Conservation (phyloP, 1,284 basidiomycete species). For the Rugosomyces carneus region DNA sequence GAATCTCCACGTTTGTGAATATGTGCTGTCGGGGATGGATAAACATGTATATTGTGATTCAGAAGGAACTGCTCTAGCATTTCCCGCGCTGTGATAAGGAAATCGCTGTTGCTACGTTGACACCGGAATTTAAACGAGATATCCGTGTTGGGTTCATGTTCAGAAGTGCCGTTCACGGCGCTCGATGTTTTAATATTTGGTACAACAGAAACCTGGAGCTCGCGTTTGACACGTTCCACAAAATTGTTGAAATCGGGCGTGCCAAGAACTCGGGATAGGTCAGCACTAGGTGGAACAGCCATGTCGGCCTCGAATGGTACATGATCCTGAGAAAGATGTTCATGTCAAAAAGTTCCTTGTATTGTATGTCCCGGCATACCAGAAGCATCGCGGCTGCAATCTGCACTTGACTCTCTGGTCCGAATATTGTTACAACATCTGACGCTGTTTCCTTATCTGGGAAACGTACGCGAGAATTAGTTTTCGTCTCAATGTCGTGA, state of each 20-base stretch:
- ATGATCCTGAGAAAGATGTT: slow-evolving; percentile 60
- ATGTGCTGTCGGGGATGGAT: slow-evolving; percentile 66
- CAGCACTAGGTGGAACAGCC: slow-evolving; percentile 79
- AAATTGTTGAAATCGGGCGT: slow-evolving; percentile 81
- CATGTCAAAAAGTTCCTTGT: not conserved
- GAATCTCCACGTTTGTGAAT: slow-evolving; percentile 84
- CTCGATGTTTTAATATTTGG: slow-evolving; percentile 60
- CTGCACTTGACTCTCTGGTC: slow-evolving; percentile 94
- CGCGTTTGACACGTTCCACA: slow-evolving; percentile 86
- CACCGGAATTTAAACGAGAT: slow-evolving; percentile 95
- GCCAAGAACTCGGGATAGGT: slow-evolving; percentile 68
- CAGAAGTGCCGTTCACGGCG: slow-evolving; percentile 32
- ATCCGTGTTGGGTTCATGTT: slow-evolving; percentile 54
- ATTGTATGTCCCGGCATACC: slow-evolving; percentile 35
- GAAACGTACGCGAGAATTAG: slow-evolving; percentile 91
- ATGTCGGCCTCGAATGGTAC: slow-evolving; percentile 97
- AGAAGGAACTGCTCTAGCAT: slow-evolving; percentile 90
- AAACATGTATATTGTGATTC: slow-evolving; percentile 77
- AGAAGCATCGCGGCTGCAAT: slow-evolving; percentile 95
- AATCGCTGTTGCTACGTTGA: slow-evolving; percentile 91
- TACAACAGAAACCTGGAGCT: slow-evolving; percentile 85
- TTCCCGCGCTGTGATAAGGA: slow-evolving; percentile 84
- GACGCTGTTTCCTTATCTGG: slow-evolving; percentile 94
- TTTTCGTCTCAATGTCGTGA: slow-evolving; percentile 95
- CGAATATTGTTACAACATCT: slow-evolving; percentile 89